Evolutionary conservation across 305 asterid species (phyloP).

Genomic region (Solanum chacoense): DNA sequence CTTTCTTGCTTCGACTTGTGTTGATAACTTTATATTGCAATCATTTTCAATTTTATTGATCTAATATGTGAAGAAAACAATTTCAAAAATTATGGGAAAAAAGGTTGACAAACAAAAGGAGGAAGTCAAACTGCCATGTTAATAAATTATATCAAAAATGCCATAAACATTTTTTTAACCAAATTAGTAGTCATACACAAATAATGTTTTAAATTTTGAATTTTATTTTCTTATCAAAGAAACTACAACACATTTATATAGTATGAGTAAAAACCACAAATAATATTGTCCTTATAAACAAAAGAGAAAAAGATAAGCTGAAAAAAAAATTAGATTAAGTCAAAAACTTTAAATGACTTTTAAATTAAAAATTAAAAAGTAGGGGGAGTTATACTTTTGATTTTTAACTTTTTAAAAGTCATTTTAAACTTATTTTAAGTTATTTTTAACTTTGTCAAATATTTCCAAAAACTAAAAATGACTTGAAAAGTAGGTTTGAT

Average conservation of each 20-base stretch:
- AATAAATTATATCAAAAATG: not conserved
- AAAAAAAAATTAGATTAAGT: too few relatives aligned
- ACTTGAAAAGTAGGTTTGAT: too few relatives aligned
- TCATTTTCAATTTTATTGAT: not conserved
- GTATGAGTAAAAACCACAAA: not conserved
- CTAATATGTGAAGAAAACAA: not conserved
- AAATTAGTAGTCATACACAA: not conserved
- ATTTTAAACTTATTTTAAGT: too few relatives aligned
- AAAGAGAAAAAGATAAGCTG: not conserved
- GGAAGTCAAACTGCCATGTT: not conserved
- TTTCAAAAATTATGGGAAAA: not conserved
- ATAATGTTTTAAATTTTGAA: not conserved
- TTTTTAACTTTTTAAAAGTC: too few relatives aligned
- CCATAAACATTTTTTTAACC: not conserved
- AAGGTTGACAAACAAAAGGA: not conserved
- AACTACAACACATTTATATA: not conserved
- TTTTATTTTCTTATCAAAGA: not conserved
- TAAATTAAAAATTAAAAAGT: too few relatives aligned
- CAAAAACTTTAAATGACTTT: too few relatives aligned
- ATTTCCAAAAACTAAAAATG: too few relatives aligned
- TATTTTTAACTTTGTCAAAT: too few relatives aligned
- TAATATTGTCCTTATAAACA: not conserved
- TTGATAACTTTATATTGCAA: not conserved
- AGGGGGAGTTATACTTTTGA: too few relatives aligned
- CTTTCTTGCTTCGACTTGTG: not conserved